Conservation (phyloP, 805 yeast species). For the Zygoascus biomembranicola region DNA sequence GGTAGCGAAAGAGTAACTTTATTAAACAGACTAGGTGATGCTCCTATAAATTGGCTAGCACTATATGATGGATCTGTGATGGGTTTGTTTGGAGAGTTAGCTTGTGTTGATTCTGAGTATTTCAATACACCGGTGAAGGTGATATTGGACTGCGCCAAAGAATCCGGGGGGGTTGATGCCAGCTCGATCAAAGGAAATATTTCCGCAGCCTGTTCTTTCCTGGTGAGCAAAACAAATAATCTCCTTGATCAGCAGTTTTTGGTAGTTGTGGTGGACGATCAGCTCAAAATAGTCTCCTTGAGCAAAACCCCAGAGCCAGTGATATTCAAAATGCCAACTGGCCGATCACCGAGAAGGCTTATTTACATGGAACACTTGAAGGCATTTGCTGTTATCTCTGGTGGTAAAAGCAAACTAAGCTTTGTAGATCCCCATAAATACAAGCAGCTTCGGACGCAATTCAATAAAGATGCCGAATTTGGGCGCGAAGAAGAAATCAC, state of each 20-base stretch:
- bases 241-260: background rate
- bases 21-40: background rate
- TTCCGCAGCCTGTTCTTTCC: background rate
- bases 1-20: no score
- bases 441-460: background rate
- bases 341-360: slow-evolving; percentile 11
- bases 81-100: background rate
- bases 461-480: background rate
- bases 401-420: slow-evolving; percentile 1
- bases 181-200: background rate
- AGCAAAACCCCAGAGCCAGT: slow-evolving; percentile 3
- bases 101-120: background rate
- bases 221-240: background rate
- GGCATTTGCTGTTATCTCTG: slow-evolving; percentile 11
- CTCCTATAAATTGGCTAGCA: background rate
- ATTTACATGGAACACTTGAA: slow-evolving; percentile 9
- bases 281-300: slow-evolving; percentile 6
- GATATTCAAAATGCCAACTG: slow-evolving; percentile 2
- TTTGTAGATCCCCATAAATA: slow-evolving; percentile 10
- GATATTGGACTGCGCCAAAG: background rate
- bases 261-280: slow-evolving; percentile 7
- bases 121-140: background rate
- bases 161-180: background rate
- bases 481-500: slow-evolving; percentile 6
- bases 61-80: background rate